Evolutionary conservation across 2,329 filamentous ascomycete genomes (phyloP).

Genomic region (Epichloe gansuensis): DNA sequence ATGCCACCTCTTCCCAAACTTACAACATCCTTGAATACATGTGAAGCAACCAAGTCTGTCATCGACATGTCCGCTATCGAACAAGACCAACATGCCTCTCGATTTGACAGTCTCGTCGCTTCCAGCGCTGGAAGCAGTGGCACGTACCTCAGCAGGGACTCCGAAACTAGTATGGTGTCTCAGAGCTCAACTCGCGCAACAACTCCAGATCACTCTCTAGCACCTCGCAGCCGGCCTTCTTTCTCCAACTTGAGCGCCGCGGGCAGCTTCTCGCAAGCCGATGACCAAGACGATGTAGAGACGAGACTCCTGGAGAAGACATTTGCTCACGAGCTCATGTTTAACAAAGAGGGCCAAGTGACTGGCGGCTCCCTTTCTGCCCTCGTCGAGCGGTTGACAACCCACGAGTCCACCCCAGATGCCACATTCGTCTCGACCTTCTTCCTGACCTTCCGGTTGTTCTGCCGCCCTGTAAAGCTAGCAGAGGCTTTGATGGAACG

Average conservation of each 20-base stretch:
- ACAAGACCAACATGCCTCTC: slow-evolving; percentile 39
- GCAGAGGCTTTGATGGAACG: slow-evolving; percentile 76
- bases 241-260: slow-evolving; percentile 56
- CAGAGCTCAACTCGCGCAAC: slow-evolving; percentile 78
- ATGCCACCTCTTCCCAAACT: slow-evolving; percentile 47
- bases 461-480: slow-evolving; percentile 69
- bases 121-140: slow-evolving; percentile 69
- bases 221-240: slow-evolving; percentile 47
- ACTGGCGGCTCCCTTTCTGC: slow-evolving; percentile 83
- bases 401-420: slow-evolving; percentile 85
- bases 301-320: slow-evolving; percentile 82
- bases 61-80: slow-evolving; percentile 35
- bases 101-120: slow-evolving; percentile 58
- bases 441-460: slow-evolving; percentile 90
- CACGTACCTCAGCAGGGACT: slow-evolving; percentile 70
- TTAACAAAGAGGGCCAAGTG: slow-evolving; percentile 92
- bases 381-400: slow-evolving; percentile 86
- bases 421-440: slow-evolving; percentile 87
- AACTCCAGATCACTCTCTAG: slow-evolving; percentile 57
- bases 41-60: slow-evolving; percentile 32
- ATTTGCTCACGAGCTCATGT: slow-evolving; percentile 79
- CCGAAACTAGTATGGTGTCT: slow-evolving; percentile 68
- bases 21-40: slow-evolving; percentile 35
- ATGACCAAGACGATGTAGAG: slow-evolving; percentile 71
- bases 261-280: slow-evolving; percentile 53